phyloP scores from a whole-genome alignment of 768 basidiomycete species.

The Boletus rubroflammeus region DNA sequence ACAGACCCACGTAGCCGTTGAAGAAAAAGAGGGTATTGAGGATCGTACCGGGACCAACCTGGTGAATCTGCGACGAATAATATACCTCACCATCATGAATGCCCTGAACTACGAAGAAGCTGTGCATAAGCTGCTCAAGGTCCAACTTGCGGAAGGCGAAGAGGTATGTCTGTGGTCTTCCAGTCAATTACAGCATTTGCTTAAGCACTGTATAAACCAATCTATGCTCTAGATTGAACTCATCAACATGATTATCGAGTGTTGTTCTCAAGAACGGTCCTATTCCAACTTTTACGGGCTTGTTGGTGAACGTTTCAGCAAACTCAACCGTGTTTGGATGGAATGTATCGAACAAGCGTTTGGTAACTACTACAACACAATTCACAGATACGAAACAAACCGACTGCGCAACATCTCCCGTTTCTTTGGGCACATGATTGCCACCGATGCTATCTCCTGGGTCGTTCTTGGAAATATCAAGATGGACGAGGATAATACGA shows the following conservation, averaged over 20 bases:
- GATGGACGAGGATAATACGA: slow-evolving; percentile 98
- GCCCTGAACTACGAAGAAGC: slow-evolving; percentile 98
- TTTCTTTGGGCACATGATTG: slow-evolving; percentile 91
- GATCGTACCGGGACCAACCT: slow-evolving; percentile 94
- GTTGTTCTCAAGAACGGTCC: slow-evolving; percentile 98
- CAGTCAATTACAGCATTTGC: neutral
- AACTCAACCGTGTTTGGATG: slow-evolving; percentile 93
- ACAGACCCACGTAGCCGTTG: slow-evolving; percentile 45
- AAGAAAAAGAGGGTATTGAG: slow-evolving; percentile 85
- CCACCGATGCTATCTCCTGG: slow-evolving; percentile 90
- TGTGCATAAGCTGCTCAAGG: slow-evolving; percentile 94
- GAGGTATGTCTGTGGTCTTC: slow-evolving; percentile 56
- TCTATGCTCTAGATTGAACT: slow-evolving; percentile 70
- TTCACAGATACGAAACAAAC: slow-evolving; percentile 99
- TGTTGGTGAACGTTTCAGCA: slow-evolving; percentile 93
- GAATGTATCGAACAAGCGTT: slow-evolving; percentile 88
- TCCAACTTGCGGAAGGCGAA: slow-evolving; percentile 87
- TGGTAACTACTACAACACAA: slow-evolving; percentile 86
- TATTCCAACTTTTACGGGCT: slow-evolving; percentile 98
- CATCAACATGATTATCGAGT: slow-evolving; percentile 98
- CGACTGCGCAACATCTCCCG: slow-evolving; percentile 94
- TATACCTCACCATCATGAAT: slow-evolving; percentile 99
- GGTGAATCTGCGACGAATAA: slow-evolving; percentile 88
- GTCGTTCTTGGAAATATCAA: slow-evolving; percentile 76
- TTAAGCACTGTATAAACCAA: neutral